Conservation (phyloP, 345 rosid species). For the Salix viminalis region DNA sequence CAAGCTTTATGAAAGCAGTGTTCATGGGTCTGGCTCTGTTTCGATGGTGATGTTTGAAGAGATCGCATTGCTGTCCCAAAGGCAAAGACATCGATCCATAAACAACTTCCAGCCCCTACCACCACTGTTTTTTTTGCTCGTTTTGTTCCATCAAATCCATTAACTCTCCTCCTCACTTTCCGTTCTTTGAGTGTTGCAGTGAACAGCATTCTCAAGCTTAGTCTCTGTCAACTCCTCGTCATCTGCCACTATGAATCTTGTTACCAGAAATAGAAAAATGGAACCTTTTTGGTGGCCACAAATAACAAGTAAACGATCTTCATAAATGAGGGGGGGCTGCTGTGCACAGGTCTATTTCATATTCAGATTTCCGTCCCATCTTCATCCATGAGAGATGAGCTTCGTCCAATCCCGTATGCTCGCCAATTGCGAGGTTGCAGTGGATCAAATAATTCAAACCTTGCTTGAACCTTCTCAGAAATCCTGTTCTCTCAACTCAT, state of each 20-base stretch:
- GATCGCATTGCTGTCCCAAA: background rate
- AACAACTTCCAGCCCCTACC: background rate
- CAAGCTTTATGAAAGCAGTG: constrained; percentile 1
- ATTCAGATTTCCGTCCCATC: background rate
- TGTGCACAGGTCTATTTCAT: background rate
- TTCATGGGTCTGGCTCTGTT: constrained; percentile 14
- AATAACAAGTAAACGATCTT: background rate
- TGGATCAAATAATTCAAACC: background rate
- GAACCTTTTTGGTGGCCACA: background rate
- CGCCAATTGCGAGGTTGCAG: background rate
- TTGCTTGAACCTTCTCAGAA: background rate
- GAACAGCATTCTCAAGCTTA: constrained; percentile 7
- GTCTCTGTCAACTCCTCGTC: constrained; percentile 13
- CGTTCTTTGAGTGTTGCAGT: background rate
- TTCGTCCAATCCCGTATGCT: background rate
- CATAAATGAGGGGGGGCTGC: background rate
- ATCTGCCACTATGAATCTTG: background rate
- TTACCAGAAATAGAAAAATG: background rate
- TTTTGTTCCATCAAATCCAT: background rate
- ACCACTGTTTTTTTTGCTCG: background rate
- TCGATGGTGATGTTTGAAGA: background rate
- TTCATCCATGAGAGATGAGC: background rate
- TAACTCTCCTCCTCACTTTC: background rate
- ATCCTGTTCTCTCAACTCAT: background rate
- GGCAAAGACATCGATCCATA: background rate